Percentiles rank a stretch among this genome's conserved stretches.
Conservation (phyloP, 805 yeast species). For the Teunomyces tritomae region DNA sequence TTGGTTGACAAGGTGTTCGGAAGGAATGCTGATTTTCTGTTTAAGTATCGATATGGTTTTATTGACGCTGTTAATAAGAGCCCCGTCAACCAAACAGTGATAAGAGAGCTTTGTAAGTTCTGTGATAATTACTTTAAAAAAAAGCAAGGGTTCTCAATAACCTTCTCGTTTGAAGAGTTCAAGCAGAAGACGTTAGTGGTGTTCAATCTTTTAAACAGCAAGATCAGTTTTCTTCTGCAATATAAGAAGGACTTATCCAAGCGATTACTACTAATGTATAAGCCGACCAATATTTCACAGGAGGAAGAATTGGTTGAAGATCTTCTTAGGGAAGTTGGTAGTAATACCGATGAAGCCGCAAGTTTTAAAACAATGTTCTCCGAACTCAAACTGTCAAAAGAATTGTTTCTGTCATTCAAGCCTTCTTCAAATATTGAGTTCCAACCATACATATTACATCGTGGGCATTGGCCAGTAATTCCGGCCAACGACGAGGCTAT, state of each 20-base stretch:
- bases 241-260: constrained; percentile 38
- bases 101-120: constrained; percentile 27
- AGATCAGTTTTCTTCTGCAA: constrained; percentile 26
- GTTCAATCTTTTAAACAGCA: constrained; percentile 34
- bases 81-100: constrained; percentile 13
- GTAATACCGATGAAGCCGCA: constrained; percentile 29
- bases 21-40: constrained; percentile 14
- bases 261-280: constrained; percentile 31
- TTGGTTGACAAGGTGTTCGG: constrained; percentile 8
- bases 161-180: constrained; percentile 14
- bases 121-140: constrained; percentile 27
- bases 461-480: constrained; percentile 40
- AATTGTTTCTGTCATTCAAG: background rate
- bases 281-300: constrained; percentile 13
- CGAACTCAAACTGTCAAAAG: constrained; percentile 25
- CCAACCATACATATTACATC: constrained; percentile 31
- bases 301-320: constrained; percentile 24
- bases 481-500: constrained; percentile 23
- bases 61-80: constrained; percentile 15
- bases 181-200: constrained; percentile 19
- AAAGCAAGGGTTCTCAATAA: constrained; percentile 10
- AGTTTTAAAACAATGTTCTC: constrained; percentile 32
- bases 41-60: constrained; percentile 31
- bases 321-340: constrained; percentile 23
- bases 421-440: constrained; percentile 19